Evolutionary conservation across 768 basidiomycete species (phyloP), one percentile per base, ranked within the genome.

Genomic region (Phanerodontia chrysosporium): DNA sequence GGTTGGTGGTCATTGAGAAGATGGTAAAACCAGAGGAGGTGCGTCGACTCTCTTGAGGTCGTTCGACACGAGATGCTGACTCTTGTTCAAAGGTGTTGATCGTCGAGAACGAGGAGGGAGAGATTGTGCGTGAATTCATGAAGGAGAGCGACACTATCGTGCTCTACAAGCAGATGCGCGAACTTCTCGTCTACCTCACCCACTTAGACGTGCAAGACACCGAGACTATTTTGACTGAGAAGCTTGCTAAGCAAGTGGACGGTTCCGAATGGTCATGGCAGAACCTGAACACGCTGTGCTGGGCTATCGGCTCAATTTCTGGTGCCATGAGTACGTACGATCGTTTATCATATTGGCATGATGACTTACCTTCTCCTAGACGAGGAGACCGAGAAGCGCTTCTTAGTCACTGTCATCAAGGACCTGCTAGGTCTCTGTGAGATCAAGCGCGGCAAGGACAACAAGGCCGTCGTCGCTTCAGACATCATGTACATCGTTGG

Each of bases 21-120:
- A 99, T 99, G 97, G 97, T 98, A 64, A 99, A 98, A 72, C 97
- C 97, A 4, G 97, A 99, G 73, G 97, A 99, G 83, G 96, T 94
- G 60, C 42, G 81, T 71, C n/a, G 55, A 64, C n/a, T n/a, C 8
- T 18, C 10, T 18, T 18, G 18, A 10, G 18, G 6, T n/a, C 29
- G 22, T 28, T 3, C 6, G 18, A 12, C 18, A 1, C n/a, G 5
- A 32, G 32, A 3, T 32, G n/a, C 39, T 49, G 29, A 48, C 46
- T 10, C 28, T 42, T 49, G 46, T 14, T 39, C 27, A 27, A 39
- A 98, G 95, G 95, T 98, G 7, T 79, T 99, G 49, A 95, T 98
- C 64, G 97, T 98, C 25, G 97, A 98, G 75, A 98, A 99, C 68
- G 97, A 99, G 62, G 97, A 99, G 73, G 97, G 97, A 59, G 97